Percentiles rank a stretch among this genome's conserved stretches.
Conservation (phyloP, 2,329 filamentous ascomycete genomes). For the Cytospora schulzeri region DNA sequence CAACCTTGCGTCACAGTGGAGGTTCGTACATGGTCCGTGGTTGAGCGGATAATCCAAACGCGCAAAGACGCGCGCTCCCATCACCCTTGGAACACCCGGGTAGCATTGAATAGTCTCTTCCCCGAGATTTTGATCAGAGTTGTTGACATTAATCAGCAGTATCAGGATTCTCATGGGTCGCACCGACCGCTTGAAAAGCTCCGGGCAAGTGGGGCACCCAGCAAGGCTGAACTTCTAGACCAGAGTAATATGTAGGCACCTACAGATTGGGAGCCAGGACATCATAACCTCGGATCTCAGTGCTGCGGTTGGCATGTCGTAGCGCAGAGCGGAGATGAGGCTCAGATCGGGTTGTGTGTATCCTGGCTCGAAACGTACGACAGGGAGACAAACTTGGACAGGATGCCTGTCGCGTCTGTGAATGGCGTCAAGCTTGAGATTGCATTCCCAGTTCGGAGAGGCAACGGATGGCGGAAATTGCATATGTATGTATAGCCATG, state of each 20-base stretch:
- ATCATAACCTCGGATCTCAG: background rate
- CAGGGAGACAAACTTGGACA: background rate
- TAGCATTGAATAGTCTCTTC: too few relatives aligned
- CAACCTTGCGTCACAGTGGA: conserved; percentile 11
- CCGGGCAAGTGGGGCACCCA: conserved; percentile 2
- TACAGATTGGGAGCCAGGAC: background rate
- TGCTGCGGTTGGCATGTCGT: background rate
- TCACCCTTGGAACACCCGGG: too few relatives aligned
- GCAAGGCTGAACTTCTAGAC: conserved; percentile 12
- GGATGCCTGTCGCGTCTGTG: background rate
- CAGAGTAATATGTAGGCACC: background rate
- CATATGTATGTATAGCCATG: background rate
- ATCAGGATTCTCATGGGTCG: background rate
- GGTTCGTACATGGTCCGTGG: background rate
- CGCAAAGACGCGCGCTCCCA: background rate
- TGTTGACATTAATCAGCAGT: background rate
- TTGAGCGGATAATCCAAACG: background rate
- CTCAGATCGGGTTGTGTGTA: background rate
- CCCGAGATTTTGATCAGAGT: conserved; percentile 1
- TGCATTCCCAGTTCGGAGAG: background rate
- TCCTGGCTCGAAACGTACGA: background rate
- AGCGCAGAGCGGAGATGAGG: conserved; percentile 2
- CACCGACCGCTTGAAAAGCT: conserved; percentile 7
- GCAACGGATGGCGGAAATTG: background rate
- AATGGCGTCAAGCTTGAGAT: background rate